Percentiles rank a stretch among this genome's conserved stretches.
Conservation (phyloP, 2,329 filamentous ascomycete genomes). For the Pseudogymnoascus sp. region DNA sequence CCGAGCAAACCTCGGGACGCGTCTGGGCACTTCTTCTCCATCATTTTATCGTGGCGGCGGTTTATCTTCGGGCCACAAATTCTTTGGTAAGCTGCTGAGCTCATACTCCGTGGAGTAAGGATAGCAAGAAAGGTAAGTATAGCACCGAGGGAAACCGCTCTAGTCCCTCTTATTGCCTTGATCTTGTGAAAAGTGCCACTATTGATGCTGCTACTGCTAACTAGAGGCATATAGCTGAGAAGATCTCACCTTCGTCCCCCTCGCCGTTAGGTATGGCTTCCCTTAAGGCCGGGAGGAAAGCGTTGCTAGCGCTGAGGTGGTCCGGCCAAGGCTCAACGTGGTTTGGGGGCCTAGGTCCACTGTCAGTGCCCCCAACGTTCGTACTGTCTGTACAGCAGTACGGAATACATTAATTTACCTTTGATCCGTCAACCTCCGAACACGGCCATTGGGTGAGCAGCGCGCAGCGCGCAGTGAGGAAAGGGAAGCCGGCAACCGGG, state of each 20-base stretch:
- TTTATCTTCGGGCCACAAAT: neutral
- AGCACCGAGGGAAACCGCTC: neutral
- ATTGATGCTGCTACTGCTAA: neutral
- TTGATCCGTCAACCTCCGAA: neutral
- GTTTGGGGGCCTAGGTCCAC: neutral
- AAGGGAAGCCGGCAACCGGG: no score
- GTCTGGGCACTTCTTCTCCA: neutral
- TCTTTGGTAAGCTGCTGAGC: neutral
- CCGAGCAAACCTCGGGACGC: neutral
- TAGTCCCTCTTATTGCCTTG: neutral
- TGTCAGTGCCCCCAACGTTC: neutral
- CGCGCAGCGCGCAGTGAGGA: neutral
- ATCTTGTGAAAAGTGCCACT: neutral
- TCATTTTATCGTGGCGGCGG: neutral
- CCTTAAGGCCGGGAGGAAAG: neutral
- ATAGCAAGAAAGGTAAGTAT: neutral
- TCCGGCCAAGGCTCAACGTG: conserved; percentile 2
- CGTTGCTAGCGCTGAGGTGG: neutral
- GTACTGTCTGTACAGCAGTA: neutral
- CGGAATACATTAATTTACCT: neutral
- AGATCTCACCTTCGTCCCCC: neutral
- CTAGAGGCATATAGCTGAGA: neutral
- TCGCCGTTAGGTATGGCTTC: neutral
- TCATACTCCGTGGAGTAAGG: neutral
- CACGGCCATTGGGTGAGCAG: neutral